Evolutionary conservation across 1,284 basidiomycete genomes (phyloP), one percentile per base, ranked within the genome.

Genomic region (Erythrobasidium hasegawianum): DNA sequence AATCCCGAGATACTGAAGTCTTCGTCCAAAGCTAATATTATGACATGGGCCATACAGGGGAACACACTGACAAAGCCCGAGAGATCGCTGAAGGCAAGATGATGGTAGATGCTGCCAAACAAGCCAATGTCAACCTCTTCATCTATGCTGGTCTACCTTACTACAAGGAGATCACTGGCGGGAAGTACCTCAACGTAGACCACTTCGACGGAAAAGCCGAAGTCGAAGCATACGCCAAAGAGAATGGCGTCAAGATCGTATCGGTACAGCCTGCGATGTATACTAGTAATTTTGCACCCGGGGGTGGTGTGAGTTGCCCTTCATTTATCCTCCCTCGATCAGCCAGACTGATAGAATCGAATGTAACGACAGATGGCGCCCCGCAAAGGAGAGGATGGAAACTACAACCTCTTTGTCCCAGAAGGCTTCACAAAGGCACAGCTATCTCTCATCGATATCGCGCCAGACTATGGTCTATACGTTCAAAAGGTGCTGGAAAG

Each of bases 201-300:
- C 72, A 73, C 69, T 74, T 73, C 59, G 73, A 74, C 64, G 62
- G 64, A 41, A 74, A 74, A 67, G 70, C 72, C 29, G 64, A 70
- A 22, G 69, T 74, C 55, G 69, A 68, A 16, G 66, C 67, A 13
- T 73, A 74, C 41, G 67, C 70, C 11, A 60, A 69, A 8, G 47
- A 27, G 20, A 59, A 62, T 54, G 67, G 71, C 33, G 52, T 71
- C 26, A 59, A 61, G 33, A 60, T 64, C 53, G 68, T 68, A 10
- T 67, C 68, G 53, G 70, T 72, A 41, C 64, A 68, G 22, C 59
- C 71, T 18, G 71, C 69, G n/a, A 59, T 69, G 66, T 73, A 47
- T 24, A 47, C 22, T n/a, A 47, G 14, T 24, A 47, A 47, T 14
- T 47, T 47, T 47, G 43, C n/a, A 8, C 43, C 43, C 5, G 7